These are phyloP conservation scores for Alternaria panax DNA, from an alignment of 2,329 filamentous ascomycete genomes.

Conservation along the genomic window DNA sequence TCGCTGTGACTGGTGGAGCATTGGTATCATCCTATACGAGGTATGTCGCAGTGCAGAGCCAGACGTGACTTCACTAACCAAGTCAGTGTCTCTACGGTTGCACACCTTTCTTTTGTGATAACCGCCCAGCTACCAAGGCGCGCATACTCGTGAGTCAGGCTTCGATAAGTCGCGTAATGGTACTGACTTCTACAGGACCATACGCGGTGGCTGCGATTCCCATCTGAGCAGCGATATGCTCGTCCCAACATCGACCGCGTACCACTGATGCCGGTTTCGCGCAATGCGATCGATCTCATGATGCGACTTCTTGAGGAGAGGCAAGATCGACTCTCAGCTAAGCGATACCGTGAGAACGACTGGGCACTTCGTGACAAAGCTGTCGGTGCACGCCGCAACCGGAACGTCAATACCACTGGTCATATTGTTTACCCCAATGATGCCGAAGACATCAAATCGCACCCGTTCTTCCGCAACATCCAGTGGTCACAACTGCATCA, in stretches of 20 bases:
- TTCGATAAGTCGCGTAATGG: not conserved
- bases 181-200: constrained; percentile 66
- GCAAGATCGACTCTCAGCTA: constrained; percentile 77
- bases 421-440: constrained; percentile 82
- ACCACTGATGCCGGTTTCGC: constrained; percentile 63
- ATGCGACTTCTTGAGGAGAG: constrained; percentile 75
- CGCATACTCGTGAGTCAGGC: constrained; percentile 74
- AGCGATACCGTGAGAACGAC: constrained; percentile 75
- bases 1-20: constrained; percentile 95
- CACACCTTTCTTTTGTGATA: constrained; percentile 86
- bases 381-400: constrained; percentile 31
- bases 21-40: constrained; percentile 93
- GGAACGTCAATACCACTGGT: constrained; percentile 51
- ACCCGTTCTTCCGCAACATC: constrained; percentile 83
- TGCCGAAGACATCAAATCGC: constrained; percentile 86
- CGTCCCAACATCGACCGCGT: constrained; percentile 58
- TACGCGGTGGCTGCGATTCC: constrained; percentile 73
- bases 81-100: constrained; percentile 81
- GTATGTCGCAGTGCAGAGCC: constrained; percentile 44
- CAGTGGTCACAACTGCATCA: constrained; percentile 79
- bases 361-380: constrained; percentile 37
- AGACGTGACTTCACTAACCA: not conserved
- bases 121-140: constrained; percentile 81
- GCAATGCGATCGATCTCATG: constrained; percentile 79
- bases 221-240: constrained; percentile 61